A percentile compares a stretch with the other conserved stretches of the same genome.
Evolutionary conservation across 331 rosid genomes (phyloP).

Genomic region (Prunus yedoensis): DNA sequence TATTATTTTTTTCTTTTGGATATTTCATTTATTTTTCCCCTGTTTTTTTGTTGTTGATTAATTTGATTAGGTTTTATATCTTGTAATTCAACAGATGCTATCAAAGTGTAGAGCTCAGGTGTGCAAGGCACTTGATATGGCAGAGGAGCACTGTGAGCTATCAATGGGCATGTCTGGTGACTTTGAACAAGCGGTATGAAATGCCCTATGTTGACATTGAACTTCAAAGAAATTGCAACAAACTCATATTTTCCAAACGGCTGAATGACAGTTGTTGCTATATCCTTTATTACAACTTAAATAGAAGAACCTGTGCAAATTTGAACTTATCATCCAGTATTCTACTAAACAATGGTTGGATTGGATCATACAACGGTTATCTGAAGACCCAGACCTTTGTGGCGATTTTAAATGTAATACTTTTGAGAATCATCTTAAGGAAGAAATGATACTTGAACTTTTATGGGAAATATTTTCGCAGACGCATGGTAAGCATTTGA

Average conservation of each 20-base stretch:
- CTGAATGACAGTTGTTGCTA: background rate
- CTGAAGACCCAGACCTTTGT: background rate
- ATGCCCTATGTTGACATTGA: background rate
- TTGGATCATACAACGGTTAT: background rate
- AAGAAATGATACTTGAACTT: too few relatives aligned
- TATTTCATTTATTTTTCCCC: background rate
- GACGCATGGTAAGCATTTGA: background rate
- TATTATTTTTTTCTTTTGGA: too few relatives aligned
- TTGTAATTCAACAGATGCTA: conserved; percentile 46
- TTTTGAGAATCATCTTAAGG: background rate
- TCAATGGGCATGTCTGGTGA: conserved; percentile 96
- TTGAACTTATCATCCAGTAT: background rate
- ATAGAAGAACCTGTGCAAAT: background rate
- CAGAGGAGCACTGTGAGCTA: conserved; percentile 66
- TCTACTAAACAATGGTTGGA: background rate
- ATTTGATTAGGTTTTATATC: conserved; percentile 11
- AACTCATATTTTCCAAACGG: background rate
- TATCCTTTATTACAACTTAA: background rate
- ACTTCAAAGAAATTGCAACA: background rate
- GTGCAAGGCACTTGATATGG: conserved; percentile 73
- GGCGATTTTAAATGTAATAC: background rate
- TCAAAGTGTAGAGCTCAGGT: conserved; percentile 67
- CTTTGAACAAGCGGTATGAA: conserved; percentile 73
- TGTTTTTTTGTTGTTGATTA: conserved; percentile 3
- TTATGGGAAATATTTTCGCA: too few relatives aligned